Evolutionary conservation across 495 filamentous ascomycete genomes (phyloP), one percentile per base, ranked within the genome.

Genomic region (Thermochaetoides thermophila): DNA sequence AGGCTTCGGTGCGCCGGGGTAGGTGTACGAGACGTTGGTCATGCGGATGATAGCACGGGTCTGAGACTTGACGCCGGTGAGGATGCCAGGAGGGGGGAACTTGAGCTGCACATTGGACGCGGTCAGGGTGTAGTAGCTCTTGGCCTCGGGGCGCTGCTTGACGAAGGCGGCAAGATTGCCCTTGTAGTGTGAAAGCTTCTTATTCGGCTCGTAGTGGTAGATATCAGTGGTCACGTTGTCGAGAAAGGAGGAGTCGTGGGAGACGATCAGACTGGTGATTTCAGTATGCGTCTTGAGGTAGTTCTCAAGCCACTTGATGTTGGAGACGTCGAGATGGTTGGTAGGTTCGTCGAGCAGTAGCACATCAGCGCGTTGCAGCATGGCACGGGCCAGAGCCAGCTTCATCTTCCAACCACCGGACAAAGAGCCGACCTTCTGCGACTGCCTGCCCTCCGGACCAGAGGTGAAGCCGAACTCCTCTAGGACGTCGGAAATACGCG

Each of bases 321-420:
- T 97, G 39, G 76, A 78, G 46, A 96, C 86, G 56, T 97, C 89
- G 44, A 97, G 63, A 56, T 97, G 89, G 68, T 97, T 97, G 52
- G 89, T 97, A 53, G 89, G 89, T 74, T 97, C 89, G 69, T 99
- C 89, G 19, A 99, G 74, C 21, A 99, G 61, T 22, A 99, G 64
- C 26, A 99, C 87, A 57, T 99, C 87, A 22, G 89, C 89, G 52
- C 78, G 81, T 69, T 81, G 79, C 42, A 99, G 69, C 89, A 99
- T 96, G 39, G 89, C 89, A 48, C 89, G 74, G 32, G 91, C 89
- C 45, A 99, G 66, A 36, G 89, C 89, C 35, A 99, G 63, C 74
- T 99, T 99, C 89, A 99, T 99, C 73, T 99, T 96, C 89, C 89
- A 99, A 49, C 89, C 89, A 54, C 89, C 89, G n/a, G 89, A 99